These are phyloP conservation scores for Cryptosporidium sp. DNA, from an alignment of 169 alveolate genomes.

Conservation along the genomic window DNA sequence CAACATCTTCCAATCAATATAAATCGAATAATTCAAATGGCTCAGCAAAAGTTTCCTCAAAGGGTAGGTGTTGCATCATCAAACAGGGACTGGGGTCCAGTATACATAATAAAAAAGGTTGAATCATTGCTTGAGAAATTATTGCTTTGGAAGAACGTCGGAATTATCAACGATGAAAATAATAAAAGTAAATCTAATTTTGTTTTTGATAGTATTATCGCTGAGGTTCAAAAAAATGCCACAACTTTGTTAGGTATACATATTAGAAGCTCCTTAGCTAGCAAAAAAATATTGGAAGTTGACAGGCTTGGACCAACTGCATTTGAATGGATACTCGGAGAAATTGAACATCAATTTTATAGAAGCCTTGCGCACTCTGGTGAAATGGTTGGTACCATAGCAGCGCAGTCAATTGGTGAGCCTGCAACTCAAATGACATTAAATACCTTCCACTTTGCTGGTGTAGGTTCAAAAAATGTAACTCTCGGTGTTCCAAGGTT, in stretches of 20 bases:
- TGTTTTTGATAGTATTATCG: constrained; percentile 76
- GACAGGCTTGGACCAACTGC: constrained; percentile 94
- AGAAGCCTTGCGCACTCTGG: constrained; percentile 98
- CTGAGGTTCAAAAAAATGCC: constrained; percentile 94
- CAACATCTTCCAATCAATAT: constrained; percentile 97
- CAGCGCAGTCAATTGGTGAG: constrained; percentile 99
- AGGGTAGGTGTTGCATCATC: constrained; percentile 42
- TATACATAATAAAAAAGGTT: constrained; percentile 63
- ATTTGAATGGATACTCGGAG: constrained; percentile 98
- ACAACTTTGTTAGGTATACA: constrained; percentile 93
- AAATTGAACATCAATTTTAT: constrained; percentile 94
- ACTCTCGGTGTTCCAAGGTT: constrained; percentile 99
- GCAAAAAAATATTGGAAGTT: constrained; percentile 92
- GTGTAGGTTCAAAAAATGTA: constrained; percentile 99
- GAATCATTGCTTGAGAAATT: constrained; percentile 64
- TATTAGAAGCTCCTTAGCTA: constrained; percentile 91
- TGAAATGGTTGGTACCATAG: constrained; percentile 99
- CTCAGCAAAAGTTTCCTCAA: constrained; percentile 79
- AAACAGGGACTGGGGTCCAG: constrained; percentile 77
- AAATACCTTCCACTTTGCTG: constrained; percentile 99
- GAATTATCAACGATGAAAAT: constrained; percentile 15
- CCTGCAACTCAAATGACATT: constrained; percentile 99
- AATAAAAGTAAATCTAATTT: constrained; percentile 83
- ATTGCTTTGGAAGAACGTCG: constrained; percentile 51
- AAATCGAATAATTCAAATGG: constrained; percentile 91